phyloP scores from a whole-genome alignment of 1,139 yeast genomes.

The Kluyveromyces sp. region DNA sequence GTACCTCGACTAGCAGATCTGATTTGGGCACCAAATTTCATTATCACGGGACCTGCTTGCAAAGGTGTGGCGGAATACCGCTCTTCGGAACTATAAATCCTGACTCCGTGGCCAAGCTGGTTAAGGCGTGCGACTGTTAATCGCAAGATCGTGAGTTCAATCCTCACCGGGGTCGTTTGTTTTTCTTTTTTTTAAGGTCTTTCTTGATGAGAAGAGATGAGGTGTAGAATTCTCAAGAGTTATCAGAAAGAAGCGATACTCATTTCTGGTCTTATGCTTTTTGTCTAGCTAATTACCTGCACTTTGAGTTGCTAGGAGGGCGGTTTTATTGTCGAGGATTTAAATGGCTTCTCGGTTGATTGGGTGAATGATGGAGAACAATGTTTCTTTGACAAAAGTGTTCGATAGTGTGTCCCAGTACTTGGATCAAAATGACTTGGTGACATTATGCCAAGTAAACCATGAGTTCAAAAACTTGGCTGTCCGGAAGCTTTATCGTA shows the following conservation, averaged over 20 bases:
- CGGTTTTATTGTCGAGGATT: no score
- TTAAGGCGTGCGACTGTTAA: slow-evolving; percentile 32
- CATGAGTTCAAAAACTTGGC: slow-evolving; percentile 15
- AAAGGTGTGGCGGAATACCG: no score
- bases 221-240: no score
- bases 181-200: slow-evolving; percentile 3
- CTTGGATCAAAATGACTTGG: slow-evolving; percentile 30
- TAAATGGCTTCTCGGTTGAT: no score
- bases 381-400: neutral
- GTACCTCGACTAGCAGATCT: no score
- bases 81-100: no score
- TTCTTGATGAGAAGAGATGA: neutral
- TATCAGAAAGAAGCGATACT: no score
- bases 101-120: slow-evolving; percentile 32
- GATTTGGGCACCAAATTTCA: no score
- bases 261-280: no score
- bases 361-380: neutral
- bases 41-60: no score
- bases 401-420: slow-evolving; percentile 8
- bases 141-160: slow-evolving; percentile 32
- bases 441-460: slow-evolving; percentile 17
- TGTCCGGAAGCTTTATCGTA: slow-evolving; percentile 22
- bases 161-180: slow-evolving; percentile 29
- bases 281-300: no score
- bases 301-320: no score